Percentiles rank a stretch among this genome's conserved stretches.
These are phyloP conservation scores for Oxyria digyna DNA, from an alignment of 148 eudicot species.

Conservation along the genomic window DNA sequence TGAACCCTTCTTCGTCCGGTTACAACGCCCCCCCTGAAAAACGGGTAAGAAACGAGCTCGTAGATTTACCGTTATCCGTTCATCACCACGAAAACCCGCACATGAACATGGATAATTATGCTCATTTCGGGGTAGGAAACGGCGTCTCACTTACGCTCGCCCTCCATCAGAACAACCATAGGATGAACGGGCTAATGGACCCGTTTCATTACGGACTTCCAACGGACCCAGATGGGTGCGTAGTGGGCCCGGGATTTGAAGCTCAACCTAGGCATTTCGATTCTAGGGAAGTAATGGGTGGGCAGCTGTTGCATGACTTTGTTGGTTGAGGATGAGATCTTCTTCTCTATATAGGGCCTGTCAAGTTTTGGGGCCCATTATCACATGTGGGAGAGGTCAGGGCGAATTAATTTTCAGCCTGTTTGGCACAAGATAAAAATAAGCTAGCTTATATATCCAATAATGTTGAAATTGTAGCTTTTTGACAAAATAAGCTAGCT, in stretches of 20 bases:
- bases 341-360: background rate
- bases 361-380: background rate
- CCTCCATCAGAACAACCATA: slow-evolving; percentile 11
- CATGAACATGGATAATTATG: background rate
- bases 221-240: background rate
- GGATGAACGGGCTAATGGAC: slow-evolving; percentile 1
- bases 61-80: background rate
- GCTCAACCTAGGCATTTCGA: background rate
- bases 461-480: too few species aligned
- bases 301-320: slow-evolving; percentile 14
- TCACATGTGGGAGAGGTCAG: background rate
- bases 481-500: too few species aligned
- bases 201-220: background rate
- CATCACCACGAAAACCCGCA: slow-evolving; percentile 4
- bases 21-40: slow-evolving; percentile 4
- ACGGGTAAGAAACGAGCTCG: slow-evolving; percentile 9
- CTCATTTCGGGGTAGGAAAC: background rate
- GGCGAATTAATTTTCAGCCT: too few species aligned
- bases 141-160: slow-evolving; percentile 12
- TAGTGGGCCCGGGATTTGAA: slow-evolving; percentile 8
- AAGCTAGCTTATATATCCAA: too few species aligned
- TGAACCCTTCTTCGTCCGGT: background rate
- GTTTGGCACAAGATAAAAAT: too few species aligned
- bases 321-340: slow-evolving; percentile 5
- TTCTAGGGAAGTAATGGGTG: slow-evolving; percentile 4